A percentile compares a stretch with the other conserved stretches of the same genome.
Conservation (phyloP, 176 grass and related monocot species). For the Thinopyrum elongatum region DNA sequence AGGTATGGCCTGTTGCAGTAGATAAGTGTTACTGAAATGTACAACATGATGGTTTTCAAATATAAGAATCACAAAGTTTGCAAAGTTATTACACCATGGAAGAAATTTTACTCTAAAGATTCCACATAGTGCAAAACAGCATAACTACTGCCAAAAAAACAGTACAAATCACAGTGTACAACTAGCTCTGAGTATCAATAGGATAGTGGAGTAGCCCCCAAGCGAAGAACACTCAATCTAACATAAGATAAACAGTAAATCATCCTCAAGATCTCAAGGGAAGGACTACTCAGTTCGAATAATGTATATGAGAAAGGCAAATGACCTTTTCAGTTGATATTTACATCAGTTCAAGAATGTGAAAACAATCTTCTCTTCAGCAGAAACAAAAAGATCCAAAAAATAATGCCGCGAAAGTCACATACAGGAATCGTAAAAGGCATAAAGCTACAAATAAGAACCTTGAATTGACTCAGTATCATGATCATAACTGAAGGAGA, state of each 20-base stretch:
- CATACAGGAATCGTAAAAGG: background rate
- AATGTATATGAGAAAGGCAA: background rate
- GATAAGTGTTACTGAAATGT: slow-evolving; percentile 28
- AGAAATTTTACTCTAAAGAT: background rate
- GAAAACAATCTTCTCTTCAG: background rate
- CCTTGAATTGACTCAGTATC: background rate
- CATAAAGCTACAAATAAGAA: background rate
- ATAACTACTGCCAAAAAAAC: background rate
- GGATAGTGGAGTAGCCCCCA: background rate
- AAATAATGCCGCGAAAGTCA: background rate
- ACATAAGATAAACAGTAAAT: slow-evolving; percentile 1
- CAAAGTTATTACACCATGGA: background rate
- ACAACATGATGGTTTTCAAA: background rate
- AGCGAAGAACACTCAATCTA: background rate
- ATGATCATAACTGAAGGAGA: background rate
- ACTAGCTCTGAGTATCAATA: background rate
- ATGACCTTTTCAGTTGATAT: background rate
- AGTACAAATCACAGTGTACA: background rate
- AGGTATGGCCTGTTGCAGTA: slow-evolving; percentile 56
- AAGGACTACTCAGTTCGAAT: background rate
- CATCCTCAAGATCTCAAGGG: background rate
- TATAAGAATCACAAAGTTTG: slow-evolving; percentile 9
- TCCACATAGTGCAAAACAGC: background rate
- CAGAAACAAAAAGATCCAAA: background rate
- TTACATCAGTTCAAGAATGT: background rate